Evolutionary conservation across 345 rosid genomes (phyloP), one percentile per base, ranked within the genome.

Genomic region (Psidium guajava): DNA sequence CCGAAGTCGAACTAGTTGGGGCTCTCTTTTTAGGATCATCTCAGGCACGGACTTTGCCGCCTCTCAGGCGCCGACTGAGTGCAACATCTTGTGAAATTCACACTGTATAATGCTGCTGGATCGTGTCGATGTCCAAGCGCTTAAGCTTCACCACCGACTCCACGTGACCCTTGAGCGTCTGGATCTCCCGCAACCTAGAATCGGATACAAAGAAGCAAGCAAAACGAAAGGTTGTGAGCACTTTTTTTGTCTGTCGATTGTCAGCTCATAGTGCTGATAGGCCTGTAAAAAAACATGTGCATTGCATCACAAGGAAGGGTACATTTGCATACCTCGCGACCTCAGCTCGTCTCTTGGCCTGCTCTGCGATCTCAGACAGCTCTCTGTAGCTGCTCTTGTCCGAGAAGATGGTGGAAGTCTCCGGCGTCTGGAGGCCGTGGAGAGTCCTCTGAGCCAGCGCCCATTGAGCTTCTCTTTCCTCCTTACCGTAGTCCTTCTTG

Each of bases 401-500:
- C 28, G 50, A 28, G 69, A 87, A 85, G n/a, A 89, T 27, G 69
- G 82, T 53, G 42, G 86, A 61, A 14, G 88, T 69, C 87, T 88
- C 90, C 3, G 91, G 88, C 2, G 90, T 87, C 44, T 87, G 92
- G 40, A 89, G 90, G 21, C 92, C 92, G 12, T 89, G 90, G 53
- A 89, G 86, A 13, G 92, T 88, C 80, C 92, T 82, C 80, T 89
- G 92, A 14, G 92, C 89, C 15, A 61, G 87, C 15, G 92, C 92
- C 92, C 92, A 90, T 44, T 90, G 92, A 42, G 92, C 92, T 61
- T 90, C 92, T 55, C 92, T 87, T 83, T 88, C 92, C 83, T 84
- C 90, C 84, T 87, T 87, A 18, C 90, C 92, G 27, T 85, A 89
- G 52, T 90, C 91, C 85, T 89, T 89, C 90, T 89, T 90, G 86